Evolutionary conservation across 805 yeast genomes (phyloP), one percentile per base, ranked within the genome.

Genomic region (Kuraishia piskuri): DNA sequence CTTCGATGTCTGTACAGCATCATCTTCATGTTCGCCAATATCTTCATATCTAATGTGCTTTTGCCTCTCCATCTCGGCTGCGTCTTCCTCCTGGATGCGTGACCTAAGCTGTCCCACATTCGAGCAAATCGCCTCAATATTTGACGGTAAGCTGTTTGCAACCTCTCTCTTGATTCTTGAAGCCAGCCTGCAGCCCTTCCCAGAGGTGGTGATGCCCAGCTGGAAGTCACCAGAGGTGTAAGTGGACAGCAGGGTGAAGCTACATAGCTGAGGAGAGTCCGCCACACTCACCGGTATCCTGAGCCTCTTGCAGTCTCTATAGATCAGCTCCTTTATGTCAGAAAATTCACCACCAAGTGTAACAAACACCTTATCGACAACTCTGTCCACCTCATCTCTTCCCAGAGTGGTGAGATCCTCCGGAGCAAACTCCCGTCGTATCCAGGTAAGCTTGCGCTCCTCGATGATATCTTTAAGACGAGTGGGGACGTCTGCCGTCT

Each of bases 101-200:
- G 68, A 64, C 57, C 96, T 76, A 51, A 91, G 72, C 24, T 72
- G 68, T 0, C 96, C 96, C 49, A 91, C 79, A 53, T 82, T 83
- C 17, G 71, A 68, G 58, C 96, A 85, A 1, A 88, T 79, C 22
- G 75, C 76, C 20, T 84, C 91, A 21, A 91, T 78, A 60, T 90
- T 80, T 2, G 72, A 59, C 0, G 97, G 97, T 49, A 91, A 70
- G 4, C 76, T 68, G 26, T 79, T 72, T 0, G 82, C 80, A 46
- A 89, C 68, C 56, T 88, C 95, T 57, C 97, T 73, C 60, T 83
- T 86, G 60, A 91, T 77, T 59, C 96, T 75, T 53, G 83, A 79
- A 1, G 96, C 96, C 51, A 91, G 71, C 51, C 89, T 80, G 70
- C 97, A 91, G 3, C 97, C 97, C 68, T 87, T 87, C 0, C 96